phyloP scores from a whole-genome alignment of 2,329 filamentous ascomycete genomes.

The Fusarium pseudoanthophilum region DNA sequence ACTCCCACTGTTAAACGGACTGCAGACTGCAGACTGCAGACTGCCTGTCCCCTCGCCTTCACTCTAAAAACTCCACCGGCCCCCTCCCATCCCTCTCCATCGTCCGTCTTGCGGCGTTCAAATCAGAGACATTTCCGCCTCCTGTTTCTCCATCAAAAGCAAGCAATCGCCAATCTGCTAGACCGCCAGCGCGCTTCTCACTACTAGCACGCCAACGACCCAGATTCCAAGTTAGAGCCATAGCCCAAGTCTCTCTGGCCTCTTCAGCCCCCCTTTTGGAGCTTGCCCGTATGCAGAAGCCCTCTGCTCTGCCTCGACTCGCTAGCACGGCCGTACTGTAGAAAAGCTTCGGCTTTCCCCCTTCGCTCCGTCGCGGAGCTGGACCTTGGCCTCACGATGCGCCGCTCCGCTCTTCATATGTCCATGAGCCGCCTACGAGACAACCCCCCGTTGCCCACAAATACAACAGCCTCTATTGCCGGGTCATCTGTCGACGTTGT shows the following conservation, averaged over 20 bases:
- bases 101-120: constrained; percentile 21
- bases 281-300: constrained; percentile 41
- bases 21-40: not conserved
- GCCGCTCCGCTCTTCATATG: constrained; percentile 29
- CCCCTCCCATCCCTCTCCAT: constrained; percentile 3
- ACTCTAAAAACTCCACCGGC: constrained; percentile 13
- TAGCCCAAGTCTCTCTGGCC: constrained; percentile 1
- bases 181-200: constrained; percentile 26
- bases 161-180: constrained; percentile 31
- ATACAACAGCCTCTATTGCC: constrained; percentile 5
- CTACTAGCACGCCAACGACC: constrained; percentile 33
- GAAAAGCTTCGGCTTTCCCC: constrained; percentile 33
- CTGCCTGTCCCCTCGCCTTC: not conserved
- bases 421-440: constrained; percentile 34
- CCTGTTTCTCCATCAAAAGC: constrained; percentile 42
- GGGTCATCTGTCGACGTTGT: constrained; percentile 15
- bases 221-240: not conserved
- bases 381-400: constrained; percentile 40
- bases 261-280: constrained; percentile 20
- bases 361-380: constrained; percentile 5
- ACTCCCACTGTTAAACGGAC: constrained; percentile 15
- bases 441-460: constrained; percentile 3
- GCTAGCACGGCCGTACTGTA: constrained; percentile 25
- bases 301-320: constrained; percentile 9
- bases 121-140: constrained; percentile 33